Evolutionary conservation across 805 yeast genomes (phyloP), one percentile per base, ranked within the genome.

Genomic region (Zygotorulaspora sp.): DNA sequence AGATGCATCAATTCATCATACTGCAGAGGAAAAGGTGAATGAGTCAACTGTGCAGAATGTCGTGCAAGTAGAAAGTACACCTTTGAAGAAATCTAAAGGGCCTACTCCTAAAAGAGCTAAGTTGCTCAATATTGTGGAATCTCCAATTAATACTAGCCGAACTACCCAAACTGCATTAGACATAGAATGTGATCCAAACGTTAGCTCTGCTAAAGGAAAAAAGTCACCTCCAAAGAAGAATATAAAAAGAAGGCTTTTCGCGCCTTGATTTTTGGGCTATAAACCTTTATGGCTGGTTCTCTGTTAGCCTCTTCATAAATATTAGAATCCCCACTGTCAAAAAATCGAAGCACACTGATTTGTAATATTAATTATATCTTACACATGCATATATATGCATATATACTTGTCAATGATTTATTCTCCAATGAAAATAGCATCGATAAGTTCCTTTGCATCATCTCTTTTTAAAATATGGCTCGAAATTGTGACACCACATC

Each of bases 401-500:
- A 21, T 21, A 21, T 21, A 10, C 15, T 12, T 5, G 17, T 11
- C 4, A 4, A 12, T 26, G 17, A 4, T 12, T 23, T 25, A 30
- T 50, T 81, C 89, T 6, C 90, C 95, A 55, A 83, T 80, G 57
- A 83, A 83, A 8, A 85, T 72, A 5, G 88, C 88, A 43, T 75
- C 67, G 19, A 71, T 70, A 10, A 83, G 66, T 29, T 65, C 71
- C 43, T 62, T 66, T 2, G 78, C 75, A 53, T 66, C 74, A 1
- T 62, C 58, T 41, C 74, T 71, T 25, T 68, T 65, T 12, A 70
- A 47, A 2, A 86, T 66, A 18, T 62, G 64, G 5, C 69, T 62
- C 1, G 83, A 69, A 37, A 87, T 63, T 0, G 70, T 62, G 11
- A 65, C 68, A 31, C 95, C 96, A 12, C 85, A 67, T 52, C 83